Conservation (phyloP, 495 filamentous ascomycete species). For the Penicillium steckii region DNA sequence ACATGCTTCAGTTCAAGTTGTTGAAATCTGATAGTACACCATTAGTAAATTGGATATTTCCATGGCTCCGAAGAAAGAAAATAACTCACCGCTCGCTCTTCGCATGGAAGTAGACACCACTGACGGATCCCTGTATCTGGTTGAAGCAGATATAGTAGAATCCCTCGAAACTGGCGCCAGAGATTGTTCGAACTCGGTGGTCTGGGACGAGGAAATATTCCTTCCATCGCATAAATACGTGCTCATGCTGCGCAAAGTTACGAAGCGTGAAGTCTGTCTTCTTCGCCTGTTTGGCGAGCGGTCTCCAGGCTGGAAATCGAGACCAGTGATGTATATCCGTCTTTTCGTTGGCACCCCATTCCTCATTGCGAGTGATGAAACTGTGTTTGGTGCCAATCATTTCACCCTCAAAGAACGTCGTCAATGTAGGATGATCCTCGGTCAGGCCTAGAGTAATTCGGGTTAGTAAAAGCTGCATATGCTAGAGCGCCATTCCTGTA, state of each 20-base stretch:
- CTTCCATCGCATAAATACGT: constrained; percentile 99
- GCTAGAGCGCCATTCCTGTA: not conserved
- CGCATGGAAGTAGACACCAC: constrained; percentile 95
- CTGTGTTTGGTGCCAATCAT: constrained; percentile 95
- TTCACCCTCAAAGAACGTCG: constrained; percentile 98
- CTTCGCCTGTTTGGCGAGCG: constrained; percentile 72
- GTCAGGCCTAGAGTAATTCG: constrained; percentile 68
- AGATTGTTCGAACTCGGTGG: constrained; percentile 84
- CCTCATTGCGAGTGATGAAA: constrained; percentile 84
- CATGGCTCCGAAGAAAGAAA: not conserved
- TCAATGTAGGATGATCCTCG: constrained; percentile 91
- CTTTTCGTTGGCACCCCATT: constrained; percentile 91
- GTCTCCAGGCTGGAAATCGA: constrained; percentile 83
- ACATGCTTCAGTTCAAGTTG: constrained; percentile 90
- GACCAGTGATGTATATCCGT: constrained; percentile 93
- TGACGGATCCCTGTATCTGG: constrained; percentile 78
- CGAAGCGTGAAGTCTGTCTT: constrained; percentile 72
- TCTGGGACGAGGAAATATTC: constrained; percentile 98
- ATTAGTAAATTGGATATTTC: not conserved
- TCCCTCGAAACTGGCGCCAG: constrained; percentile 94
- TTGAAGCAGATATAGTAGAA: constrained; percentile 99
- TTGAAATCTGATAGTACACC: constrained; percentile 64
- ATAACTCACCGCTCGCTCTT: constrained; percentile 87
- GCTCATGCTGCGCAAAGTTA: constrained; percentile 71
- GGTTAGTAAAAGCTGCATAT: not conserved